A percentile compares a stretch with the other conserved stretches of the same genome.
phyloP scores from a whole-genome alignment of 352 stramenopile species.

The Globisporangium alternatum region DNA sequence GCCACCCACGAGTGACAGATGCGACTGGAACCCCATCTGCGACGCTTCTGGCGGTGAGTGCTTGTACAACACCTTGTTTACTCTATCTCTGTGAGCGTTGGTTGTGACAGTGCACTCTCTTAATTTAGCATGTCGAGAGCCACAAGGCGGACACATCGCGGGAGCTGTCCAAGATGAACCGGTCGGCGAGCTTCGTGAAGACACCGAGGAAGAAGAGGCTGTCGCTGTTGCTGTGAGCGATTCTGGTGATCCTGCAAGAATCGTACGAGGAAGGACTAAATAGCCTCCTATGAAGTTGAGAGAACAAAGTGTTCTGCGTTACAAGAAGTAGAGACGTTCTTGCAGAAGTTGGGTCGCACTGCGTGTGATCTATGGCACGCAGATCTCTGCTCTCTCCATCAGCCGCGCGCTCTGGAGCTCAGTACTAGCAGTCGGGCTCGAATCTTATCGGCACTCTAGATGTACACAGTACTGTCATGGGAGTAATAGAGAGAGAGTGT shows the following conservation, averaged over 20 bases:
- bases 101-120: neutral
- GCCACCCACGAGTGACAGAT: neutral
- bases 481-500: too few species aligned
- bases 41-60: constrained; percentile 3
- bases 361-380: too few species aligned
- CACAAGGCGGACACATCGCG: constrained; percentile 5
- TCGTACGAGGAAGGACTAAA: too few species aligned
- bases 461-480: too few species aligned
- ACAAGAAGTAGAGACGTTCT: too few species aligned
- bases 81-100: neutral
- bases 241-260: neutral
- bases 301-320: too few species aligned
- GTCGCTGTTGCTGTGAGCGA: constrained; percentile 8
- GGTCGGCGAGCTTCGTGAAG: constrained; percentile 16
- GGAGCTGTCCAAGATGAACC: constrained; percentile 4
- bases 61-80: neutral
- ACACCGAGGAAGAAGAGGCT: constrained; percentile 20
- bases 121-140: constrained; percentile 10
- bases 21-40: neutral
- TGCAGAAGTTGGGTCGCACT: too few species aligned
- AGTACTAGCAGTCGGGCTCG: too few species aligned
- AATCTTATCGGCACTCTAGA: too few species aligned
- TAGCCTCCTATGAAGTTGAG: too few species aligned
- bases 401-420: too few species aligned
- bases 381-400: too few species aligned